Base-by-base conservation (phyloP, 1,284 basidiomycete genomes). In the Naganishia cerealis region DNA sequence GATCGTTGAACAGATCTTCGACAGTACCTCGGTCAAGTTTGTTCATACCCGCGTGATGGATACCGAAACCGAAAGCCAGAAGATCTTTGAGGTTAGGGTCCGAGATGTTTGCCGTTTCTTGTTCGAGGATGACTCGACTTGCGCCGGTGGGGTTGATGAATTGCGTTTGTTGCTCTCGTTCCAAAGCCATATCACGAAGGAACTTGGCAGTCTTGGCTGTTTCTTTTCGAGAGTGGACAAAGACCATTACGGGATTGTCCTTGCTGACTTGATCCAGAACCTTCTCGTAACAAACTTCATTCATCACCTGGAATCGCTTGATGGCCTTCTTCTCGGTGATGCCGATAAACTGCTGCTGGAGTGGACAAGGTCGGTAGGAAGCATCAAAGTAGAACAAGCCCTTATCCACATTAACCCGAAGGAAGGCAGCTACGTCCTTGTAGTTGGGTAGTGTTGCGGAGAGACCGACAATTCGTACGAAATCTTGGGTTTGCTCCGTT, bases 261-360 rank as follows among this genome's bases (percentile, higher is more conserved):
- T 83, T 82, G 59, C 80, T 80, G 0, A 91, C 92, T 76, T 96
- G 91, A 74, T 96, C 92, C 38, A 95, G 86, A 0, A 96, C 91
- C 83, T 99, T 99, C 80, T 99, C 95, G 83, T 99, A 99, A 79
- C 94, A 96, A 50, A 99, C 94, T 78, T 99, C 94, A 82, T 99
- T 99, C 86, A 94, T 95, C 71, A 98, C 89, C 78, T 98, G 94
- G 77, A 95, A 91, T 4, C 96, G 88, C 81, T 96, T 98, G 85
- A 99, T 98, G 0, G 96, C 96, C 82, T 98, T 99, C 85, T 97
- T 98, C 83, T 99, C 96, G 0, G 95, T 98, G 71, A 99, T 89
- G 71, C 96, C 96, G 72, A 99, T 88, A 80, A 97, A 98, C 76
- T 97, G 93, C 75, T 98, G 94, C 77, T 95, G 93, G 43, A 99